Percentiles rank a stretch among this genome's conserved stretches.
These are phyloP conservation scores for Jamesozyma hellenica DNA, from an alignment of 805 yeast genomes.

Conservation along the genomic window DNA sequence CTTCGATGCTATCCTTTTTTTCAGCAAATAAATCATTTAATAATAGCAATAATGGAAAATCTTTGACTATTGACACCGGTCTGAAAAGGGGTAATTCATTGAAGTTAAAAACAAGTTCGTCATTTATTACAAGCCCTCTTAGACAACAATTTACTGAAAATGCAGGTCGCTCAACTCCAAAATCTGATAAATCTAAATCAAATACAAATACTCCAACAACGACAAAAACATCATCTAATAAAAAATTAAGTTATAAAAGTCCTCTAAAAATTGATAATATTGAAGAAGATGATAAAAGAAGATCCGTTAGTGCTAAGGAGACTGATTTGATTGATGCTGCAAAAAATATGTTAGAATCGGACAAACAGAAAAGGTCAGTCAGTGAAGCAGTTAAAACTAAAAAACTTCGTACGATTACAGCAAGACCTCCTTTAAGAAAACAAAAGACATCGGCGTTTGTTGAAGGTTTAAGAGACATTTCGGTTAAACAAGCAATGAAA, in stretches of 20 bases:
- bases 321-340: conserved; percentile 9
- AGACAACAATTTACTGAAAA: conserved; percentile 16
- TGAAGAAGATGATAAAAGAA: conserved; percentile 30
- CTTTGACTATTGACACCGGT: conserved; percentile 3
- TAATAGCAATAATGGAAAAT: conserved; percentile 8
- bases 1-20: conserved; percentile 47
- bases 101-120: conserved; percentile 10
- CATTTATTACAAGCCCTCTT: conserved; percentile 19
- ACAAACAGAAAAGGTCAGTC: conserved; percentile 33
- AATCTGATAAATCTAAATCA: conserved; percentile 6
- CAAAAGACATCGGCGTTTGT: conserved; percentile 68
- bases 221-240: not conserved
- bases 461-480: conserved; percentile 73
- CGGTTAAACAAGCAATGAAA: conserved; percentile 69
- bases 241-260: conserved; percentile 2
- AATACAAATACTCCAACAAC: conserved; percentile 1
- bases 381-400: conserved; percentile 45
- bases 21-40: conserved; percentile 8
- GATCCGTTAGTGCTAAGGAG: conserved; percentile 45
- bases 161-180: conserved; percentile 14
- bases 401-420: conserved; percentile 43
- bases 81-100: conserved; percentile 5
- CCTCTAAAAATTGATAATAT: conserved; percentile 3
- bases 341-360: conserved; percentile 10
- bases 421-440: conserved; percentile 40